Base-by-base conservation (phyloP, 495 filamentous ascomycete genomes). In the Clavariopsis aquatica region DNA sequence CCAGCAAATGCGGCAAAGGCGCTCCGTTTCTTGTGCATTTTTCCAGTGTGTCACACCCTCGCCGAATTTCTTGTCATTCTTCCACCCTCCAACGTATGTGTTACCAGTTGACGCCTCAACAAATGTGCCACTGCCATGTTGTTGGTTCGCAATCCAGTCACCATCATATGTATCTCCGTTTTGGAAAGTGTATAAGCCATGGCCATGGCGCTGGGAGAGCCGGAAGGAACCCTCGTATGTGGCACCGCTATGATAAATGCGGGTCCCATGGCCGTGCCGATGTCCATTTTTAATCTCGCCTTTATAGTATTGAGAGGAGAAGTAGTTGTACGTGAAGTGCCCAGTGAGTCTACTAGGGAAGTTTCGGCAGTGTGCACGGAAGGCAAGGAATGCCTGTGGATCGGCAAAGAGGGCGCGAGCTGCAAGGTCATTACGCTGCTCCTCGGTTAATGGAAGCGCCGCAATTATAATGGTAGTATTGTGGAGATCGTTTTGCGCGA, bases 1-100 rank as follows among this genome's bases (percentile, higher is more conserved):
- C 65, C 83, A 88, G 74, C 86, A 89, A 54, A 89, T 87, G 64
- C 83, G 80, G 72, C 86, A 88, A 15, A 85, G 71, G 63, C 82
- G 76, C 74, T 81, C 77, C 71, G 86, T 84, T 66, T 86, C 85
- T 53, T 87, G 84, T 19, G 83, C 85, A 13, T 84, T 81, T 62
- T 85, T 80, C 77, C 82, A 87, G 66, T 81, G 79, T 73, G 83
- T 87, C 52, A 83, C 81, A n/a, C 85, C 85, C 64, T 84, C 82
- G 29, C 86, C 86, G 62, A 84, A 80, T 27, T 81, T 77, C 70
- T 85, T 85, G 57, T 84, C 84, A 52, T 83, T 77, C 71, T 84
- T 83, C 77, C 84, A 89, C 22, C 83, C 84, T 15, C 86, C 86
- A 3, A 81, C 81, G 64, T 87, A 89, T 49, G 82, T 82, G 69